Base-by-base conservation (phyloP, 1,284 basidiomycete species). In the Heterobasidion occidentale region DNA sequence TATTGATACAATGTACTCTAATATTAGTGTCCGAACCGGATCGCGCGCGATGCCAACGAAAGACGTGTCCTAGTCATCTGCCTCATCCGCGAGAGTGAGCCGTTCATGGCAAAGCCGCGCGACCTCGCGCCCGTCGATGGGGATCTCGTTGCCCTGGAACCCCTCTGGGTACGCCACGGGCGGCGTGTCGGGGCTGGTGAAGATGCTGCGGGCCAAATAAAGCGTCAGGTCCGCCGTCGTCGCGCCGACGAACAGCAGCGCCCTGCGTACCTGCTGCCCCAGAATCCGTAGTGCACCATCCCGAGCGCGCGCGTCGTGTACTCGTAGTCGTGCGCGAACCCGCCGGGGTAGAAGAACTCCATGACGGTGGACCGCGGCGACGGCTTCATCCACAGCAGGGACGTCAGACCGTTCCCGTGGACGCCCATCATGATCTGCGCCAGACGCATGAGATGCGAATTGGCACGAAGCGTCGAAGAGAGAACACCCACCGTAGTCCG, bases 251-350 rank as follows among this genome's bases (percentile, higher is more conserved):
- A 27, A 45, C 36, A 38, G n/a, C n/a, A n/a, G 12, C 69, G 38
- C n/a, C 27, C 27, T 27, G 27, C 74, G 55, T 57, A 80, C 77
- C 71, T 68, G 62, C 80, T 69, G 12, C 76, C 76, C 92, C 92
- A 94, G 70, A 94, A 88, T 4, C 90, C 92, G 63, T 87, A 94
- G 68, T 95, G 89, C 0, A 76, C 77, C 79, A 94, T 92, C 8
- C 90, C 90, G 2, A 95, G 73, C 0, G 89, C 86, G 20, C 87
- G 80, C 0, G 91, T 77, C 1, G 88, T 90, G 60, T 81, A 90
- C 67, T 92, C 88, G 63, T 94, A 95, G 69, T 94, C 92, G 62
- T 83, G 81, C 9, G 92, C 89, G 67, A 93, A 94, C 2, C 92
- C 92, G 34, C 79, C 77, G 2, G 92, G 90, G 69, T 74, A 92